Evolutionary conservation across 495 filamentous ascomycete genomes (phyloP), one percentile per base, ranked within the genome.

Genomic region (Neurospora pannonica): DNA sequence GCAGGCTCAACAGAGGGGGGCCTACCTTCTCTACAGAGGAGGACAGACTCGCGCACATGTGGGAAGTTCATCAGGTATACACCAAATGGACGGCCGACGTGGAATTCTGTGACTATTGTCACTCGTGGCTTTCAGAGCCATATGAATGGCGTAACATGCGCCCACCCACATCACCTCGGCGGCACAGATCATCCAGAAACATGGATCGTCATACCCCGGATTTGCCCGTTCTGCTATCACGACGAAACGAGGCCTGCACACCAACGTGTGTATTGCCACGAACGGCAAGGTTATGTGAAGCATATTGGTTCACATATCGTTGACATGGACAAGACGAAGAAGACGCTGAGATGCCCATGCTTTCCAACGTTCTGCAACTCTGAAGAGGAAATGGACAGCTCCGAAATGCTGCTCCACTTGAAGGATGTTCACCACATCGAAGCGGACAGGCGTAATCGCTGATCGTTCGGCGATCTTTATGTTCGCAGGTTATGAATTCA

Each of bases 171-270:
- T 42, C 5, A 19, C 40, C 15, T 0, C 2, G 0, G 40, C 15
- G 0, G 15, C 15, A 42, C 0, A 7, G 0, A 42, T 42, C 0
- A 42, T 42, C 0, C 0, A 42, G 40, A 0, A 42, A 1, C 2
- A 42, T 42, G 15, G 40, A 0, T 42, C 5, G 0, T 42, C 0
- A 19, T 7, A 7, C 40, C 15, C 6, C 40, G 40, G 2, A 42
- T 42, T 42, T 42, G 15, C 17, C 13, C 15, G 40, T 42, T 42
- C 0, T 42, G 5, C 5, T 42, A 8, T 17, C 5, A 42, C 2
- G 17, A 42, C 5, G 15, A 42, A 3, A 7, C 40, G 0, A 42
- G 8, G 15, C 40, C 40, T 7, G 17, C 40, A 0, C 0, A 7
- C 40, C 5, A 42, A 42, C 40, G 17, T 39, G 4, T 39, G 13